phyloP scores from a whole-genome alignment of 2,329 filamentous ascomycete genomes.

The Alternaria metachromatica region DNA sequence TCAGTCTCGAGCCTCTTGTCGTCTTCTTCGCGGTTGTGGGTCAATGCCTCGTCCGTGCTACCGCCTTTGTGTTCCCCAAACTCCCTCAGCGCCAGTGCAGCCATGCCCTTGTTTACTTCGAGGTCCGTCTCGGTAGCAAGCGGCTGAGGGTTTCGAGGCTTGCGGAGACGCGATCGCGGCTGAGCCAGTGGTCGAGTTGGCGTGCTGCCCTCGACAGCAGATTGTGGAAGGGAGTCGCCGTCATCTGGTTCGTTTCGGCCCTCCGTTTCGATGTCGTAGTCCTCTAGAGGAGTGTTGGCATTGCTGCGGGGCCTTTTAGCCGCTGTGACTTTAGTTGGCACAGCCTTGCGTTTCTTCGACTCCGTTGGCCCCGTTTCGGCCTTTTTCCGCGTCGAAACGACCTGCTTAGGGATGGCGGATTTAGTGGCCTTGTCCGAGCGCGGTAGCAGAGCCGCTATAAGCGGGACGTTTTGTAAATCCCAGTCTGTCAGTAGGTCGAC shows the following conservation, averaged over 20 bases:
- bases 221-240: neutral
- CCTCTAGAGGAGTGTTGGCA: neutral
- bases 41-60: neutral
- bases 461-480: neutral
- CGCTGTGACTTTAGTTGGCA: neutral
- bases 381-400: neutral
- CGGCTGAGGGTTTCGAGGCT: neutral
- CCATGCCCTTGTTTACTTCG: neutral
- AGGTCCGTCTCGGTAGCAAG: neutral
- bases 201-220: neutral
- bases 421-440: neutral
- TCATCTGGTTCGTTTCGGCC: neutral
- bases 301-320: neutral
- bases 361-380: neutral
- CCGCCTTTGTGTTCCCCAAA: neutral
- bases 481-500: neutral
- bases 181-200: neutral
- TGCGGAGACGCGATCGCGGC: neutral
- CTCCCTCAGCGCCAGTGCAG: accelerated
- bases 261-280: neutral
- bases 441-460: neutral
- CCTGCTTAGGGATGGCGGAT: neutral
- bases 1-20: neutral
- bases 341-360: neutral
- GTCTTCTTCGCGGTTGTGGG: neutral